phyloP scores from a whole-genome alignment of 345 rosid species.

The Syzygium oleosum region DNA sequence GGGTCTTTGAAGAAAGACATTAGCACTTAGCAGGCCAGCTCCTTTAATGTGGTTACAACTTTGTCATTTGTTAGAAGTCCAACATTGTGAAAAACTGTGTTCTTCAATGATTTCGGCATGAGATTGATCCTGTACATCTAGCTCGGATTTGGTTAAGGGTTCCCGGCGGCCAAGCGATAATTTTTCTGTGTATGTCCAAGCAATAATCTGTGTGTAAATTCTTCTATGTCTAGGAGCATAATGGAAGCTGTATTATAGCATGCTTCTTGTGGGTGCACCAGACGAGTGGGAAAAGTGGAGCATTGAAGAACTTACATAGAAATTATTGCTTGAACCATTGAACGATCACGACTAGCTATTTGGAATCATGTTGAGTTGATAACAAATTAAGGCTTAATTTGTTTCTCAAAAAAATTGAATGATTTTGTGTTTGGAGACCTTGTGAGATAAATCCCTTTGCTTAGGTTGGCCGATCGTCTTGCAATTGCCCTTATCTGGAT shows the following conservation, averaged over 20 bases:
- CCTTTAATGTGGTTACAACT: not conserved
- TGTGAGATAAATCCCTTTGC: not conserved
- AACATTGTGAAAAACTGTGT: not conserved
- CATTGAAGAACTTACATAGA: not conserved
- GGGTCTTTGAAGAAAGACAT: not conserved
- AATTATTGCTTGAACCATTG: not conserved
- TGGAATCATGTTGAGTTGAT: not conserved
- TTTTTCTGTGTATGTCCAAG: no score
- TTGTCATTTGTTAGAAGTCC: not conserved
- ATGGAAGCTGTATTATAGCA: not conserved
- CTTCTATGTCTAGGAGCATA: not conserved
- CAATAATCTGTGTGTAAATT: no score
- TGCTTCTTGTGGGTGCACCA: not conserved
- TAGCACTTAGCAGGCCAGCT: not conserved
- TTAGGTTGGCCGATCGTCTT: not conserved
- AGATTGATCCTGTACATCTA: not conserved
- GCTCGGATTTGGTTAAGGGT: not conserved
- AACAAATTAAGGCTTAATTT: no score
- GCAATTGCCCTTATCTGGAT: not conserved
- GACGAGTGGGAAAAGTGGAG: not conserved
- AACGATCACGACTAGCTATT: not conserved
- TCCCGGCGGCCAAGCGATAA: not conserved
- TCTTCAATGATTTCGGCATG: not conserved
- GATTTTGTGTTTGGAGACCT: not conserved
- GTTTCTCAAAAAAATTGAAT: no score